These are phyloP conservation scores for Aspergillus oerlinghausenensis DNA, from an alignment of 2,329 filamentous ascomycete species.

Conservation along the genomic window DNA sequence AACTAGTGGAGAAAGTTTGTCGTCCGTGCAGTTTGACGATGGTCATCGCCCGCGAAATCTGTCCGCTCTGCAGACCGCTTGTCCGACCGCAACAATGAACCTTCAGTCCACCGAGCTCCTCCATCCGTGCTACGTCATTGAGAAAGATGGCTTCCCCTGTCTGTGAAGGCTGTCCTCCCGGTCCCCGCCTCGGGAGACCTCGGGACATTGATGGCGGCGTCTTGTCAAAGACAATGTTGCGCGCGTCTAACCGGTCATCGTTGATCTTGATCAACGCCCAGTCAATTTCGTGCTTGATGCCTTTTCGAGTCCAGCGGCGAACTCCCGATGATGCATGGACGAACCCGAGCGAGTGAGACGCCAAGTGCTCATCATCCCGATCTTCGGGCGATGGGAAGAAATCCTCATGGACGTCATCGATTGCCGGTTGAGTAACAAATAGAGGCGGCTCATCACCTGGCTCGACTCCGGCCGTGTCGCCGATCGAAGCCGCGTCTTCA, in stretches of 20 bases:
- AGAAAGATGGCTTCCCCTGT: slow-evolving; percentile 41
- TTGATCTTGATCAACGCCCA: slow-evolving; percentile 87
- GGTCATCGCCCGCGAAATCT: slow-evolving; percentile 71
- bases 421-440: slow-evolving; percentile 82
- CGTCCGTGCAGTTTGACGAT: slow-evolving; percentile 86
- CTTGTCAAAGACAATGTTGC: slow-evolving; percentile 59
- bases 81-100: slow-evolving; percentile 89
- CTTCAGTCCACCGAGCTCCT: slow-evolving; percentile 63
- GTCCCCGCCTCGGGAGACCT: slow-evolving; percentile 40
- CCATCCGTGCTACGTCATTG: slow-evolving; percentile 53
- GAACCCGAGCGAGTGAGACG: slow-evolving; percentile 74
- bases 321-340: slow-evolving; percentile 89
- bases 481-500: slow-evolving; percentile 52
- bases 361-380: slow-evolving; percentile 73
- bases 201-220: slow-evolving; percentile 8
- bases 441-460: slow-evolving; percentile 72
- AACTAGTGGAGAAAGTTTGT: slow-evolving; percentile 70
- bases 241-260: slow-evolving; percentile 62
- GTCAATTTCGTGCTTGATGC: slow-evolving; percentile 84
- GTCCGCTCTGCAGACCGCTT: slow-evolving; percentile 73
- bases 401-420: slow-evolving; percentile 77
- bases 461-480: slow-evolving; percentile 75
- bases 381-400: slow-evolving; percentile 79
- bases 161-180: slow-evolving; percentile 47
- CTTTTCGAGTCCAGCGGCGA: slow-evolving; percentile 65